A percentile compares a stretch with the other conserved stretches of the same genome.
Conservation (phyloP, 2,329 filamentous ascomycete genomes). For the Penicillium sp. region DNA sequence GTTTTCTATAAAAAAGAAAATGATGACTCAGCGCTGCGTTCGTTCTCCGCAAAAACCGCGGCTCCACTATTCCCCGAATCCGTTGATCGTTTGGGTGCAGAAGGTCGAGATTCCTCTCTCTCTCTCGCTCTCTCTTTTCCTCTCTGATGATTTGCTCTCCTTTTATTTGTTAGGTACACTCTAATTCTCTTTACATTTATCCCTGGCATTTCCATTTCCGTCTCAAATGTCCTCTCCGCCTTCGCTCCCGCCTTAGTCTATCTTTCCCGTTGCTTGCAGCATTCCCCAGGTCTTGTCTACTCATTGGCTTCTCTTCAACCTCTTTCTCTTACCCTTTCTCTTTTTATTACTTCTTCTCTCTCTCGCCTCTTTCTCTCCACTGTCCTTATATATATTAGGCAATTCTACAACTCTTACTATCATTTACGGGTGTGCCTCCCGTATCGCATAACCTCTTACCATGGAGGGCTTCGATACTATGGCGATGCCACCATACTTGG, state of each 20-base stretch:
- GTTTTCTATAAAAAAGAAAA: not conserved
- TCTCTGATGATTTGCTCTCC: conserved; percentile 14
- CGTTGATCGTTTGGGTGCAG: conserved; percentile 20
- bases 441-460: conserved; percentile 20
- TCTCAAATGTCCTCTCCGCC: conserved; percentile 11
- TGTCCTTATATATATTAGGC: not conserved
- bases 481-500: conserved; percentile 60
- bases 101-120: conserved; percentile 27
- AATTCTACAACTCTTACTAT: conserved; percentile 2
- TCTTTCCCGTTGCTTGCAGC: conserved; percentile 11
- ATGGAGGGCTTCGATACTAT: conserved; percentile 60
- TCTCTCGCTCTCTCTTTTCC: conserved; percentile 8
- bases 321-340: conserved; percentile 1
- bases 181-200: not conserved
- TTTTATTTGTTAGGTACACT: conserved; percentile 1
- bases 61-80: conserved; percentile 32
- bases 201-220: conserved; percentile 1
- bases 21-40: conserved; percentile 16
- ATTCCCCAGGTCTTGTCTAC: conserved; percentile 9
- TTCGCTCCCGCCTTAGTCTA: conserved; percentile 8
- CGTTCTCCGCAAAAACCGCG: conserved; percentile 28
- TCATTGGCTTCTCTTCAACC: conserved; percentile 5
- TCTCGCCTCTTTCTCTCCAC: not conserved
- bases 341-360: not conserved
- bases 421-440: not conserved